Conservation (phyloP, 345 rosid species). For the Eucalyptus erythrocorys region DNA sequence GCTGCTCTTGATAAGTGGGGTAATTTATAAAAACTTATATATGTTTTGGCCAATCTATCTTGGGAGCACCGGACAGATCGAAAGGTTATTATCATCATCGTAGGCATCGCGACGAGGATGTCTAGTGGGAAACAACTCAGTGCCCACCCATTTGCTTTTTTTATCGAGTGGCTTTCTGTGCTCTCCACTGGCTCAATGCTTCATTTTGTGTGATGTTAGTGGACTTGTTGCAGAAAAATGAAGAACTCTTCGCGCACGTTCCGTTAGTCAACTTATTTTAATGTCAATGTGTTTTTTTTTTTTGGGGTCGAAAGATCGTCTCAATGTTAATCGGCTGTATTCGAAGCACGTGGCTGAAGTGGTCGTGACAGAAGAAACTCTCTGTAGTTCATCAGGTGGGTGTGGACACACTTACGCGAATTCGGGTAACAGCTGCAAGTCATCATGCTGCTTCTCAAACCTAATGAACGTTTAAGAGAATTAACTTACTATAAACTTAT, state of each 20-base stretch:
- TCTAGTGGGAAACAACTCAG: conserved; percentile 9
- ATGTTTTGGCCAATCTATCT: neutral
- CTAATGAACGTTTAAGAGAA: neutral
- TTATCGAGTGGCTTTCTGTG: neutral
- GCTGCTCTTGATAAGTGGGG: neutral
- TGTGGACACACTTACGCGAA: neutral
- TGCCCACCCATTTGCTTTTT: neutral
- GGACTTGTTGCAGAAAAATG: neutral
- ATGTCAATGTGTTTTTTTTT: neutral
- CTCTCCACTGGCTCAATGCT: neutral
- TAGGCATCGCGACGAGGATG: neutral
- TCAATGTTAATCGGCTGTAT: neutral
- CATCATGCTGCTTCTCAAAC: neutral
- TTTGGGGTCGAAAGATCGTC: neutral
- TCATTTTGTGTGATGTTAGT: neutral
- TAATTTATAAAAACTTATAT: neutral
- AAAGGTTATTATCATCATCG: neutral
- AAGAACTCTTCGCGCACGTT: neutral
- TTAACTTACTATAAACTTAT: neutral
- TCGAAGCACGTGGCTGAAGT: neutral
- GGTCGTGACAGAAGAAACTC: neutral
- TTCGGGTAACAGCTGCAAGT: too few species aligned
- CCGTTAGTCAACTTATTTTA: neutral
- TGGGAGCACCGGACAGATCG: neutral
- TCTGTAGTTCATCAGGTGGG: neutral